These are phyloP conservation scores for Leucosporidium yakuticum DNA, from an alignment of 768 basidiomycete species.

Conservation along the genomic window DNA sequence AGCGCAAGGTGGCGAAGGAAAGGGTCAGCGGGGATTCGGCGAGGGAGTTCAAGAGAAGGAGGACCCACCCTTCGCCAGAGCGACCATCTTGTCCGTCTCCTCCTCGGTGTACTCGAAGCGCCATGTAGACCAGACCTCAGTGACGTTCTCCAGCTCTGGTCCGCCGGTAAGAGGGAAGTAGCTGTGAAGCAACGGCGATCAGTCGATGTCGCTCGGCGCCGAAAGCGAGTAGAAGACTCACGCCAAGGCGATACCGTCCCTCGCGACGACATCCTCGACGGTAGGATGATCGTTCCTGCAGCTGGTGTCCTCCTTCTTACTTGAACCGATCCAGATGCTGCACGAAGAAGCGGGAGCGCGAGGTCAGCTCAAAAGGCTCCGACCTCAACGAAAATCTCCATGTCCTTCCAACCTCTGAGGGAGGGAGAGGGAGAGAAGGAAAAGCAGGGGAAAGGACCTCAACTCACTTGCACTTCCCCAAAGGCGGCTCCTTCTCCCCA, in stretches of 20 bases:
- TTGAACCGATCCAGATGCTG: slow-evolving; percentile 34
- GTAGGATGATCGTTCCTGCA: slow-evolving; percentile 26
- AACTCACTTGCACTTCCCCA: slow-evolving; percentile 22
- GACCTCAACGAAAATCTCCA: too few relatives aligned
- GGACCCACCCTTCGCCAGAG: slow-evolving; percentile 17
- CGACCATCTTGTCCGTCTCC: slow-evolving; percentile 20
- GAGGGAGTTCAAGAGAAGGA: neutral
- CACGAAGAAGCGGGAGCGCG: neutral
- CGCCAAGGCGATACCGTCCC: slow-evolving; percentile 31
- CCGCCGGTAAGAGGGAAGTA: slow-evolving; percentile 1
- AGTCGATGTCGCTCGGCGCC: neutral
- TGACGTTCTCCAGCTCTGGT: neutral
- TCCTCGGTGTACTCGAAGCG: slow-evolving; percentile 25
- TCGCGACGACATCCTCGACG: slow-evolving; percentile 3
- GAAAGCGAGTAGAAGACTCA: neutral
- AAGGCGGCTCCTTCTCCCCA: slow-evolving; percentile 17
- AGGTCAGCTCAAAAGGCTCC: too few relatives aligned
- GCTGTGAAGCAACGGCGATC: neutral
- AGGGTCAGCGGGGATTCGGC: neutral
- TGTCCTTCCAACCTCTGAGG: too few relatives aligned
- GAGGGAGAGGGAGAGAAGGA: neutral
- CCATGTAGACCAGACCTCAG: neutral
- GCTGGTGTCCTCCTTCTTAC: neutral
- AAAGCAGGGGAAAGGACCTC: neutral
- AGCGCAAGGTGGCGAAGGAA: too few relatives aligned